Evolutionary conservation across 2,329 filamentous ascomycete species (phyloP), one percentile per base, ranked within the genome.

Genomic region (Fusarium continuum): DNA sequence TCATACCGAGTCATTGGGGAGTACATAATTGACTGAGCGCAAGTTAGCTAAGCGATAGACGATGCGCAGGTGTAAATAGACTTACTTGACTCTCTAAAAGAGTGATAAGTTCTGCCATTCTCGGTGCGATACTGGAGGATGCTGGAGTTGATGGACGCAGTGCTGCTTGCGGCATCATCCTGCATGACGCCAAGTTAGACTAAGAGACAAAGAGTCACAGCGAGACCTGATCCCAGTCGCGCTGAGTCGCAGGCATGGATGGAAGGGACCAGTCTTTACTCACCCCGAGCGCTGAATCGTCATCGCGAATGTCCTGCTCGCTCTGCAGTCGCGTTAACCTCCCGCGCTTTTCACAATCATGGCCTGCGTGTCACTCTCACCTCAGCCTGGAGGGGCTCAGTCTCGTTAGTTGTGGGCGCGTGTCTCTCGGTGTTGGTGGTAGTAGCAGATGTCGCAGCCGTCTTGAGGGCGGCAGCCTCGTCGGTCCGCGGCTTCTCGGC

Each of bases 51-150:
- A 1, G n/a, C n/a, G n/a, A 10, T 14, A 7, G 1, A 11, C 11
- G 2, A 14, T 7, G 5, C 1, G 4, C 4, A 6, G 4, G 5
- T 6, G 3, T 1, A 11, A 14, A 2, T 3, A 0, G 0, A 52
- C 71, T 55, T 41, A 74, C 73, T 74, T 1, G 66, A 67, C 20
- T 72, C 70, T 23, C 65, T 68, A 40, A 65, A 77, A 7, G 75
- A 67, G 45, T 79, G 75, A 32, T 78, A 79, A 1, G 75, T 78
- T 14, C 77, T 65, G 3, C 76, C 76, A 55, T 78, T 75, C 46
- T 79, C 77, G 9, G 72, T 67, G 6, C 76, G 74, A 61, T 75
- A 76, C 6, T 72, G 61, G 31, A 72, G 55, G 35, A 80, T 76
- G 51, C 75, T 79, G 1, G 76, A 76, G 14, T 67, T 62, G n/a